phyloP scores from a whole-genome alignment of 441 rosid genomes.

The Syzygium malaccense region DNA sequence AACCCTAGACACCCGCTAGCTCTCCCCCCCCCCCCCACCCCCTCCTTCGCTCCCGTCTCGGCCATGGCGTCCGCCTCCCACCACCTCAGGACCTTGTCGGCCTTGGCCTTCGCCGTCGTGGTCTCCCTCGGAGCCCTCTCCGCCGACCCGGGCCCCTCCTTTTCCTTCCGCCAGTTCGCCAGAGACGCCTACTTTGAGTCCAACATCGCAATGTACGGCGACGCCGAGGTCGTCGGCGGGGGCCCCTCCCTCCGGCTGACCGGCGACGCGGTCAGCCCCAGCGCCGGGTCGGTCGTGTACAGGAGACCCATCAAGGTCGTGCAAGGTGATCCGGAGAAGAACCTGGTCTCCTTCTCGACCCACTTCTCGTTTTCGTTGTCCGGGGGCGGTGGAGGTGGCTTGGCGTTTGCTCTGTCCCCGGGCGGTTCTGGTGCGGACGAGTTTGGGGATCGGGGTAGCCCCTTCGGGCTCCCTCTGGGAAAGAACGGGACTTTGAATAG shows the following conservation, averaged over 20 bases:
- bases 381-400: slow-evolving; percentile 37
- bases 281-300: slow-evolving; percentile 55
- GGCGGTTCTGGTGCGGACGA: slow-evolving; percentile 22
- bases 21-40: neutral
- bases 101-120: slow-evolving; percentile 23
- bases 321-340: slow-evolving; percentile 45
- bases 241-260: slow-evolving; percentile 56
- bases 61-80: slow-evolving; percentile 29
- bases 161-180: slow-evolving; percentile 39
- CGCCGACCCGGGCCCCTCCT: slow-evolving; percentile 32
- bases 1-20: slow-evolving; percentile 25
- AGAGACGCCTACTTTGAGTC: slow-evolving; percentile 39
- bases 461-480: slow-evolving; percentile 46
- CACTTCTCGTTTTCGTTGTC: slow-evolving; percentile 61
- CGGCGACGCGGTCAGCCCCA: slow-evolving; percentile 26
- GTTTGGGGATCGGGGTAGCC: slow-evolving; percentile 26
- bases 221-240: slow-evolving; percentile 38
- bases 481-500: slow-evolving; percentile 25
- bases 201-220: slow-evolving; percentile 53
- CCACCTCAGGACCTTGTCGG: slow-evolving; percentile 18
- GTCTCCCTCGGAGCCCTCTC: slow-evolving; percentile 23
- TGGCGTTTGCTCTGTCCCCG: slow-evolving; percentile 67
- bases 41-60: slow-evolving; percentile 16
- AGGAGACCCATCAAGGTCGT: slow-evolving; percentile 65
- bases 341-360: slow-evolving; percentile 53